These are phyloP conservation scores for Linderniella brevidens DNA, from an alignment of 257 asterid genomes.

Conservation along the genomic window DNA sequence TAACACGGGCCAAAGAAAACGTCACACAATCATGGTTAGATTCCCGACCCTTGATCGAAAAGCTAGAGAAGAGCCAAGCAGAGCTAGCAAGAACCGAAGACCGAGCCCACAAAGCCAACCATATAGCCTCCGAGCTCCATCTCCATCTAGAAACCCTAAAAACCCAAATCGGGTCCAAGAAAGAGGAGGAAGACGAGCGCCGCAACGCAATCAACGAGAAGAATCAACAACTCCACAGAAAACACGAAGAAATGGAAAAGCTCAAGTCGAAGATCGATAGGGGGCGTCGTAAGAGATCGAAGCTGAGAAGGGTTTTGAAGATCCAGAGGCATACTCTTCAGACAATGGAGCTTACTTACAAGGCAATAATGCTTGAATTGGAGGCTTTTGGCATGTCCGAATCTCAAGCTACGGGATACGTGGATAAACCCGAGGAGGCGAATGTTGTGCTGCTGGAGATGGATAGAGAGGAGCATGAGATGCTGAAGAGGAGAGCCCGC, in stretches of 20 bases:
- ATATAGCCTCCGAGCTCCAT: conserved; percentile 19
- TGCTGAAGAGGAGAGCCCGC: conserved; percentile 18
- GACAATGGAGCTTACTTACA: conserved; percentile 30
- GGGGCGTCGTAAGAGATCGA: conserved; percentile 21
- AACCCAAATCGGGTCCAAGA: conserved; percentile 18
- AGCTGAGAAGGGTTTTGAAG: conserved; percentile 20
- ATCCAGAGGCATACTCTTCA: conserved; percentile 33
- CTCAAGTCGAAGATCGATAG: conserved; percentile 25
- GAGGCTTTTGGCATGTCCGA: conserved; percentile 30
- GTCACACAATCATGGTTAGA: conserved; percentile 52
- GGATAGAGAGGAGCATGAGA: conserved; percentile 22
- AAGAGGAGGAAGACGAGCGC: conserved; percentile 25
- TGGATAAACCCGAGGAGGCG: conserved; percentile 12
- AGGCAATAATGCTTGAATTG: conserved; percentile 29
- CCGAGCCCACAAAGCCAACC: conserved; percentile 12
- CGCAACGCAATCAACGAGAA: conserved; percentile 13
- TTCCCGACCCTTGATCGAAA: conserved; percentile 42
- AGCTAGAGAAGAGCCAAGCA: conserved; percentile 41
- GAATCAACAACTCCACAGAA: conserved; percentile 21
- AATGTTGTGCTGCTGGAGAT: conserved; percentile 18
- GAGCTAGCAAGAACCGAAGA: conserved; percentile 21
- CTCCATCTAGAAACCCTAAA: conserved; percentile 19
- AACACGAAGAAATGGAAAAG: conserved; percentile 30
- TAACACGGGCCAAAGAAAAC: conserved; percentile 43
- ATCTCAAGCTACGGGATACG: conserved; percentile 25